Evolutionary conservation across 169 alveolate species (phyloP), one percentile per base, ranked within the genome.

Genomic region (Plasmodium sp.): DNA sequence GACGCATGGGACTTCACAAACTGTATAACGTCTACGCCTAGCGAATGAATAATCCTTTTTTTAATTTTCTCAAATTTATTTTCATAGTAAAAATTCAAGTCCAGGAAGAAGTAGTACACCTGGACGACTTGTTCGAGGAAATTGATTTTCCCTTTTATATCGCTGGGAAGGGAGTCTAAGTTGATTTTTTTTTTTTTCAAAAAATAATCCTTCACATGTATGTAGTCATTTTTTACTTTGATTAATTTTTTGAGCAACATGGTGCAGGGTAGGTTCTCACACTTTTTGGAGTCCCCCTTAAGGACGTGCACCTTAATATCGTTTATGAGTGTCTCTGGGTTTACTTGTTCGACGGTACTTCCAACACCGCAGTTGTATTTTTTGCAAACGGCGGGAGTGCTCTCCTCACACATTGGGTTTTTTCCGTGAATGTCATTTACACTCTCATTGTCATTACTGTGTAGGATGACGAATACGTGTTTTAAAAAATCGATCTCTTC

Each of bases 211-310:
- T 90, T 90, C 9, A 90, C 94, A 62, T 90, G 56, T 41, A 81
- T 90, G 41, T 90, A 90, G 18, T 90, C 83, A 90, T 90, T 81
- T 90, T 90, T 90, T 56, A 90, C 72, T 90, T 81, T 90, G n/a
- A 90, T 81, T 41, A 90, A 45, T 90, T 90, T 90, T 90, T 81
- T 90, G 18, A 90, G 34, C 62, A 90, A 43, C 10, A 14, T n/a
- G 27, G 6, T 36, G 54, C 94, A 90, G 27, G 67, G 83, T 48
- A 72, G 33, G 27, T 80, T 81, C 6, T 90, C 91, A 51, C 45
- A 31, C 34, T 79, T 90, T 74, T 81, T 71, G 12, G 16, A 41
- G 43, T 90, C 84, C 16, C 51, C 56, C 36, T 22, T 58, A 58
- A 62, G 62, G 45, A 90, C 45, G 27, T 16, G 33, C 27, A 62